Percentiles rank a stretch among this genome's conserved stretches.
Conservation (phyloP, 129 eudicot species). For the Heracleum sosnowskyi region DNA sequence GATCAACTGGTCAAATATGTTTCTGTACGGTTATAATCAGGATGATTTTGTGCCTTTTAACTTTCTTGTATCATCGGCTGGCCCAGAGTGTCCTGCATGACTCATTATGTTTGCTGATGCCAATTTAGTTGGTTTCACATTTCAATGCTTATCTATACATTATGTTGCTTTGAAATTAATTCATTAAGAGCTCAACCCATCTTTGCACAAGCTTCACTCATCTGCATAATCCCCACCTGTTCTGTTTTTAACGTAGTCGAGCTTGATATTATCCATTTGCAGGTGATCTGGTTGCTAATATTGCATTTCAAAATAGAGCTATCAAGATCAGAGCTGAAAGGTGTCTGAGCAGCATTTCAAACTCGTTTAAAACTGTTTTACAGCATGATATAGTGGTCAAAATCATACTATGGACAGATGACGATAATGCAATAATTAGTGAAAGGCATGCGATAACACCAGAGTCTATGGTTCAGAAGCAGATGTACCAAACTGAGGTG, state of each 20-base stretch:
- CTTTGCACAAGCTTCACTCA: not conserved
- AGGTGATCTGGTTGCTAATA: conserved; percentile 69
- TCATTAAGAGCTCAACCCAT: not conserved
- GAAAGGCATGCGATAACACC: conserved; percentile 10
- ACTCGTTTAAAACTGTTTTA: conserved; percentile 71
- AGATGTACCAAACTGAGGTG: conserved; percentile 9
- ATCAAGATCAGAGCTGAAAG: conserved; percentile 78
- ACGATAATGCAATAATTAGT: conserved; percentile 15
- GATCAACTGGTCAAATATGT: not conserved
- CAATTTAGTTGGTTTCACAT: not conserved
- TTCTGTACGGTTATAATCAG: too few relatives aligned
- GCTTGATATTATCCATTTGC: conserved; percentile 20
- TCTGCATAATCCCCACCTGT: not conserved
- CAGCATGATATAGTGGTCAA: conserved; percentile 62
- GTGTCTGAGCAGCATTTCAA: conserved; percentile 80
- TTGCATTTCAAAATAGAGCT: conserved; percentile 60
- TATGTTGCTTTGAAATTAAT: not conserved
- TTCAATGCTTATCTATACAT: not conserved
- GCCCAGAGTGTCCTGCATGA: not conserved
- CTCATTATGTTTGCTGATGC: not conserved
- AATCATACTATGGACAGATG: conserved; percentile 44
- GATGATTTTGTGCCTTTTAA: not conserved
- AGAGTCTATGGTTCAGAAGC: conserved; percentile 27
- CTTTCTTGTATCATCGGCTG: not conserved
- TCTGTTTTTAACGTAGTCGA: not conserved